Percentiles rank a stretch among this genome's conserved stretches.
phyloP scores from a whole-genome alignment of 2,329 filamentous ascomycete species.

The Biscogniauxia sp. region DNA sequence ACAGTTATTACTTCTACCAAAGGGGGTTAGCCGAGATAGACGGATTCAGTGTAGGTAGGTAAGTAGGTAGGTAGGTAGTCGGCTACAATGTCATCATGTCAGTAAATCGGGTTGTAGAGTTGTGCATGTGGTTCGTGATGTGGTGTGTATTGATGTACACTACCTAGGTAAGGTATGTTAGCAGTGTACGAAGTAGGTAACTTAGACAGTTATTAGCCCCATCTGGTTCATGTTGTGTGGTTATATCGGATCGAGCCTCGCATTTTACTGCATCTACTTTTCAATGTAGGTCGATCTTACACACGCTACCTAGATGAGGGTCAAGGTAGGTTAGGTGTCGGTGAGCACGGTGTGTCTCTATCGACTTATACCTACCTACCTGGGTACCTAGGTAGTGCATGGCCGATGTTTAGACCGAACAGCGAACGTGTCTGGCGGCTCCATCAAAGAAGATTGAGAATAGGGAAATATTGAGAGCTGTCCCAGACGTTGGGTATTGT shows the following conservation, averaged over 20 bases:
- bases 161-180: too few species aligned
- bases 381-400: too few species aligned
- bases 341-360: background rate
- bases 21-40: background rate
- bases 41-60: too few species aligned
- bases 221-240: background rate
- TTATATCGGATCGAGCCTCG: background rate
- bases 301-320: background rate
- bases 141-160: too few species aligned
- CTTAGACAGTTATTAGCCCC: background rate
- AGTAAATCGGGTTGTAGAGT: too few species aligned
- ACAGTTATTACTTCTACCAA: background rate
- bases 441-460: conserved; percentile 5
- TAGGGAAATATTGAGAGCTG: conserved; percentile 16
- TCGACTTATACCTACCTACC: too few species aligned
- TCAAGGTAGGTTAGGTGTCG: background rate
- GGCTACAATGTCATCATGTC: too few species aligned
- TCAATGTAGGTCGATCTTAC: background rate
- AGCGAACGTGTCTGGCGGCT: background rate
- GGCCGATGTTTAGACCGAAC: too few species aligned
- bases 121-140: too few species aligned
- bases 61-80: too few species aligned
- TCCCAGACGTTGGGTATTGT: conserved; percentile 14
- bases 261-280: too few species aligned
- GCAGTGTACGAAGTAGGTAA: too few species aligned